Base-by-base conservation (phyloP, 2,329 filamentous ascomycete species). In the Diaporthe eres region DNA sequence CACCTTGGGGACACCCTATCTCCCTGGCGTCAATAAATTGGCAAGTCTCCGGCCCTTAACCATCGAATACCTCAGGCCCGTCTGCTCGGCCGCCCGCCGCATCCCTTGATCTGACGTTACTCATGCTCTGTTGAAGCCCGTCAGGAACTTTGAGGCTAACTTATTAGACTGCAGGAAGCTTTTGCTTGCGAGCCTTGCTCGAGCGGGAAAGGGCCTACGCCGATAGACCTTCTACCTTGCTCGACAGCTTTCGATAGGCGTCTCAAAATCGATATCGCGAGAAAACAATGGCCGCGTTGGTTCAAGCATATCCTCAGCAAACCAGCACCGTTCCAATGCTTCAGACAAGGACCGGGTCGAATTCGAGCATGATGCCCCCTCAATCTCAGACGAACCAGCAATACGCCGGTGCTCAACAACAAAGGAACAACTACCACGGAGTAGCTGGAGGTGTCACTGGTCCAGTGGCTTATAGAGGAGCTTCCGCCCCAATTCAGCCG, bases 241-340 rank as follows among this genome's bases (percentile, higher is more conserved):
- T 78, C 75, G 65, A 77, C 76, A 78, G 78, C 78, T 44, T 47
- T 57, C 34, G 60, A 55, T 44, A 51, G 37, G 51, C 39, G 76
- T 76, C 77, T 80, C 75, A 77, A 79, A 79, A 82, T 82, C 34
- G 67, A 25, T 19, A 42, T 49, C 51, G 55, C 57, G 63, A 28
- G 75, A 68, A 67, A 88, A 93, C 83, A 84, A 96, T 97, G 94
- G 94, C 94, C 88, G 94, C 94, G 85, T 89, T 96, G 88, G 93
- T 96, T 82, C 94, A 96, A 87, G 92, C 93, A 77, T 94, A 94
- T 83, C 91, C 94, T 81, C 93, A 94, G 86, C 93, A 95, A 85
- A 92, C 92, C 82, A 89, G 89, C 84, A 92, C 93, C 79, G 89
- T 92, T 81, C 92, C 92, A 78, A 93, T 95, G 90, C 92, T 96